Conservation (phyloP, 2,329 filamentous ascomycete species). For the Trichoderma sp. region DNA sequence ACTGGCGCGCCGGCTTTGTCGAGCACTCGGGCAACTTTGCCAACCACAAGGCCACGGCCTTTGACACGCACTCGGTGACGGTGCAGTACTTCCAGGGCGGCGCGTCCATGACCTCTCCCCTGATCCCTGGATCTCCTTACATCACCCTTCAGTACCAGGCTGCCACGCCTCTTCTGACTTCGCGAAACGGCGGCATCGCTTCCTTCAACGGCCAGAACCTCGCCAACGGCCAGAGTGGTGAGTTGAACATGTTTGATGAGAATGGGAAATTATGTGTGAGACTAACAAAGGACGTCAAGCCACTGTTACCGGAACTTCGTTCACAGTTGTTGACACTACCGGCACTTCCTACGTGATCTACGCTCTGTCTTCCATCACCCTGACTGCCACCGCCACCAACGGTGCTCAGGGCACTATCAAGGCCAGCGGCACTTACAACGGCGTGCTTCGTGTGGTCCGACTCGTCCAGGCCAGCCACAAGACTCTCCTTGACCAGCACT, state of each 20-base stretch:
- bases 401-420: conserved; percentile 22
- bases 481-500: conserved; percentile 26
- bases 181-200: conserved; percentile 24
- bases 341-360: conserved; percentile 27
- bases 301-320: conserved; percentile 24
- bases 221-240: conserved; percentile 23
- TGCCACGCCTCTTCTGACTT: conserved; percentile 25
- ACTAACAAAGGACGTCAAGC: conserved; percentile 8
- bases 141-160: conserved; percentile 26
- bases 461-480: conserved; percentile 25
- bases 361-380: conserved; percentile 25
- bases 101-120: conserved; percentile 24
- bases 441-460: conserved; percentile 26
- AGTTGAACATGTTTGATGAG: neutral
- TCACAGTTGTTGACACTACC: conserved; percentile 26
- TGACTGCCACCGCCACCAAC: conserved; percentile 24
- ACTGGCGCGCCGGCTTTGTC: conserved; percentile 27
- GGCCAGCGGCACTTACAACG: conserved; percentile 22
- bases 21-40: conserved; percentile 27
- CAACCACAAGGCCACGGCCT: conserved; percentile 28
- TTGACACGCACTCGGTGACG: conserved; percentile 27
- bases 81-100: conserved; percentile 27
- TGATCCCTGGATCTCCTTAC: conserved; percentile 27
- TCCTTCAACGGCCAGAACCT: conserved; percentile 27
- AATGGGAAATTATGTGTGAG: neutral